Conservation (phyloP, 306 rosid genomes). For the Albizia julibrissin region DNA sequence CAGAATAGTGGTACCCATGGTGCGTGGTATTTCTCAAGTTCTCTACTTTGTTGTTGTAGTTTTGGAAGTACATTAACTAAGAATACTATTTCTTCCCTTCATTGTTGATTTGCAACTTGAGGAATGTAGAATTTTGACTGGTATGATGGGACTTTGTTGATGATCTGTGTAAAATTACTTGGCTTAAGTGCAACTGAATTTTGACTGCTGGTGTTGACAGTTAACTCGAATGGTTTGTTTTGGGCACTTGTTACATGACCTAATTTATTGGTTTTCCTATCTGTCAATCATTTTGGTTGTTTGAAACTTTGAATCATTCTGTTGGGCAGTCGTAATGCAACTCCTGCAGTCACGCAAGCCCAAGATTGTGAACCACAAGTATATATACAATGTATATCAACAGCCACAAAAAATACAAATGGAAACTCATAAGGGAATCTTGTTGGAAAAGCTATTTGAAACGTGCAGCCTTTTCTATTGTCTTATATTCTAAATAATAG, state of each 20-base stretch:
- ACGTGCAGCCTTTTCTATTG: background rate
- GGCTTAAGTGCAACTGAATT: background rate
- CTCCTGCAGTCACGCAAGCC: background rate
- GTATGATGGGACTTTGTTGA: background rate
- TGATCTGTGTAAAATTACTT: conserved; percentile 10
- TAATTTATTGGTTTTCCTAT: conserved; percentile 4
- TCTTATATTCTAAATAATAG: background rate
- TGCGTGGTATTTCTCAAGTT: conserved; percentile 51
- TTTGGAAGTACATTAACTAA: conserved; percentile 1
- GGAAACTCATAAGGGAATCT: background rate
- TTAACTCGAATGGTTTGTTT: background rate
- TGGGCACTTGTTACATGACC: background rate
- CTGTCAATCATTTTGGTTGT: conserved; percentile 4
- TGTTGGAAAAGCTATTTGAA: background rate
- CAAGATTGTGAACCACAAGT: background rate
- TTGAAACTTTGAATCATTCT: background rate
- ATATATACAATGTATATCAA: background rate
- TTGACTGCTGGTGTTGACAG: conserved; percentile 17
- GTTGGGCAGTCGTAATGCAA: background rate
- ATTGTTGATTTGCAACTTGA: conserved; percentile 23
- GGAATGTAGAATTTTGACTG: conserved; percentile 8
- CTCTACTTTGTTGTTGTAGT: conserved; percentile 15
- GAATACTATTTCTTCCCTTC: conserved; percentile 6
- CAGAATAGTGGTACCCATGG: conserved; percentile 95
- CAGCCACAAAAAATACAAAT: background rate